These are phyloP conservation scores for Debaryomycetaceae sp. DNA, from an alignment of 1,139 yeast species.

Conservation along the genomic window DNA sequence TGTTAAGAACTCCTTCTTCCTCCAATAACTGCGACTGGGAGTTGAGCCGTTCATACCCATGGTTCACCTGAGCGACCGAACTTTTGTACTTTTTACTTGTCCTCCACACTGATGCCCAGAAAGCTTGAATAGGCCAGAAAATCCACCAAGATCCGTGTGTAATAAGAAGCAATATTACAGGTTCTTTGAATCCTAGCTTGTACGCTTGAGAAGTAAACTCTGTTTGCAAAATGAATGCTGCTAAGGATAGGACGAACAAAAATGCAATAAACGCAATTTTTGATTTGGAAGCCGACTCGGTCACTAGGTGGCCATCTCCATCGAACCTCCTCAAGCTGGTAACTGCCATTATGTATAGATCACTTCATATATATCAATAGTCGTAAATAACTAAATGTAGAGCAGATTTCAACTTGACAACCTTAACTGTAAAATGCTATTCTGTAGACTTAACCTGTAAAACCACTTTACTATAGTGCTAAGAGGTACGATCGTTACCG, in stretches of 20 bases:
- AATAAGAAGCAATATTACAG: constrained; percentile 59
- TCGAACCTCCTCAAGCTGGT: constrained; percentile 10
- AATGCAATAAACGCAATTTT: constrained; percentile 53
- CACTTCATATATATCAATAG: background rate
- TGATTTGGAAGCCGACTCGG: constrained; percentile 18
- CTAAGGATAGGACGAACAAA: constrained; percentile 57
- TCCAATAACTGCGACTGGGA: constrained; percentile 27
- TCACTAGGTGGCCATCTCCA: constrained; percentile 6
- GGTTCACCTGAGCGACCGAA: background rate
- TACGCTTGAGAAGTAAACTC: constrained; percentile 77
- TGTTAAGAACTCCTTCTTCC: constrained; percentile 7
- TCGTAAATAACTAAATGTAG: background rate
- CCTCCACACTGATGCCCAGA: constrained; percentile 41
- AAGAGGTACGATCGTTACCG: too few species aligned
- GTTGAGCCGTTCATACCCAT: constrained; percentile 5
- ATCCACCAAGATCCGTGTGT: constrained; percentile 82
- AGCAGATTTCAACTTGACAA: background rate
- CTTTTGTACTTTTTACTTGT: constrained; percentile 26
- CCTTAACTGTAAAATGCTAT: too few species aligned
- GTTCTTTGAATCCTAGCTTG: constrained; percentile 59
- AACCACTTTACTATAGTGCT: too few species aligned
- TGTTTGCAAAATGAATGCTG: constrained; percentile 73
- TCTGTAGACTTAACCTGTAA: too few species aligned
- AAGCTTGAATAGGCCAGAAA: constrained; percentile 74
- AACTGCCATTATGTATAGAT: constrained; percentile 9